Conservation (phyloP, 2,329 filamentous ascomycete species). For the Colletotrichum gigasporum region DNA sequence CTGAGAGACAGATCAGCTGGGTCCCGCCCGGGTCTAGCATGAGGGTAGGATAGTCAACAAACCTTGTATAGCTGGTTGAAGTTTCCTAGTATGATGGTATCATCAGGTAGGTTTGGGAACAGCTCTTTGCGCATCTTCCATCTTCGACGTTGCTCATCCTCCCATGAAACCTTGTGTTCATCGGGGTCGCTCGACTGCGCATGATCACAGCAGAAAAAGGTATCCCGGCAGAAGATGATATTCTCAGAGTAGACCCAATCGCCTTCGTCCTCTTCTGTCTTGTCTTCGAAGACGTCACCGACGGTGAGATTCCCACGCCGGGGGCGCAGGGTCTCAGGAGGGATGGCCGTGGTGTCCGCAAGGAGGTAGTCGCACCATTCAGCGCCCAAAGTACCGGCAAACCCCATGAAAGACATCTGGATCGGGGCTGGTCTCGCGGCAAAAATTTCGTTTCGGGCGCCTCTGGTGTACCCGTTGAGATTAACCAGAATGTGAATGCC, state of each 20-base stretch:
- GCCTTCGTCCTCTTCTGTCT: conserved; percentile 74
- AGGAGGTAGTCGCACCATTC: conserved; percentile 99
- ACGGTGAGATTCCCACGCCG: conserved; percentile 79
- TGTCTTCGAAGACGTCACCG: conserved; percentile 72
- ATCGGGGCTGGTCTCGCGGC: conserved; percentile 93
- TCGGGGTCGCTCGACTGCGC: conserved; percentile 84
- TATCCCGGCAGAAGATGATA: conserved; percentile 92
- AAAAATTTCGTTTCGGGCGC: conserved; percentile 97
- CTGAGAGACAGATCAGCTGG: conserved; percentile 53
- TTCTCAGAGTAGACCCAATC: conserved; percentile 98
- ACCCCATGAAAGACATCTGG: conserved; percentile 99
- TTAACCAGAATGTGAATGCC: conserved; percentile 95
- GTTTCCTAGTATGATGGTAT: conserved; percentile 92
- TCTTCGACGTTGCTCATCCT: conserved; percentile 80
- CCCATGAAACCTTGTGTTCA: conserved; percentile 78
- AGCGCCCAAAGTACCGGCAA: conserved; percentile 92
- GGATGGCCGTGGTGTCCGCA: conserved; percentile 88
- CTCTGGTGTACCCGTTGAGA: conserved; percentile 96
- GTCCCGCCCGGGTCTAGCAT: conserved; percentile 12
- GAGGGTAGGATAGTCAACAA: conserved; percentile 38
- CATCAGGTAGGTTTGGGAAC: conserved; percentile 84
- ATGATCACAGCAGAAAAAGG: conserved; percentile 98
- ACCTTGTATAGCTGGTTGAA: conserved; percentile 99
- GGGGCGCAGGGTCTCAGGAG: conserved; percentile 81
- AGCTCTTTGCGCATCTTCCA: conserved; percentile 95